Conservation (phyloP, 2,329 filamentous ascomycete species). For the Eutypa lata region DNA sequence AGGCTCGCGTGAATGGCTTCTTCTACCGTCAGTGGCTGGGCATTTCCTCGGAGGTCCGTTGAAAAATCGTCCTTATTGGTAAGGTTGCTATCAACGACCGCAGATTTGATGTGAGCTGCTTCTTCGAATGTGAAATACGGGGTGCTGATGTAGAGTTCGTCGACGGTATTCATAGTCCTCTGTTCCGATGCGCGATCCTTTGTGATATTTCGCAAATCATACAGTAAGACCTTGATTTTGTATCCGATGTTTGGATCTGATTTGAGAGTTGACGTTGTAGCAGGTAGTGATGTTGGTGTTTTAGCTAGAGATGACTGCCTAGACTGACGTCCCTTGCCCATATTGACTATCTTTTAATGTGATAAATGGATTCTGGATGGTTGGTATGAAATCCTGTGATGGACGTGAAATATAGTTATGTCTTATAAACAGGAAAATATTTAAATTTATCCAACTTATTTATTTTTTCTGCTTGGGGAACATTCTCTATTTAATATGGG, state of each 20-base stretch:
- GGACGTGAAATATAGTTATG: too few species aligned
- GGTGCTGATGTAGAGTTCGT: conserved; percentile 24
- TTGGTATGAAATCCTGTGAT: background rate
- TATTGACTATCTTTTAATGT: too few species aligned
- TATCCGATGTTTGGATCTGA: background rate
- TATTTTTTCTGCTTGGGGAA: too few species aligned
- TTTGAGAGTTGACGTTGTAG: background rate
- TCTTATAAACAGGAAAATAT: too few species aligned
- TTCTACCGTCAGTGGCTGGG: conserved; percentile 15
- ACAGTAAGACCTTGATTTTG: background rate
- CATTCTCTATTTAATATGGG: too few species aligned
- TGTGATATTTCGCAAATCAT: background rate
- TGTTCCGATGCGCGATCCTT: background rate
- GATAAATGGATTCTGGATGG: too few species aligned
- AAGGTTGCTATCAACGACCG: conserved; percentile 5
- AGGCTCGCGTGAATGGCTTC: conserved; percentile 17
- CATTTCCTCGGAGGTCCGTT: background rate
- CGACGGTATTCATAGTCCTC: background rate
- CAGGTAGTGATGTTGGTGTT: background rate
- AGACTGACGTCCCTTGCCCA: background rate
- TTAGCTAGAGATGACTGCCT: background rate
- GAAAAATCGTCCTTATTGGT: conserved; percentile 1
- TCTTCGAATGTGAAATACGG: conserved; percentile 24
- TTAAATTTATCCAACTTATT: too few species aligned
- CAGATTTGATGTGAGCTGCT: conserved; percentile 14